Evolutionary conservation across 139 green algal genomes (phyloP), one percentile per base, ranked within the genome.

Genomic region (Volvox reticuliferus): DNA sequence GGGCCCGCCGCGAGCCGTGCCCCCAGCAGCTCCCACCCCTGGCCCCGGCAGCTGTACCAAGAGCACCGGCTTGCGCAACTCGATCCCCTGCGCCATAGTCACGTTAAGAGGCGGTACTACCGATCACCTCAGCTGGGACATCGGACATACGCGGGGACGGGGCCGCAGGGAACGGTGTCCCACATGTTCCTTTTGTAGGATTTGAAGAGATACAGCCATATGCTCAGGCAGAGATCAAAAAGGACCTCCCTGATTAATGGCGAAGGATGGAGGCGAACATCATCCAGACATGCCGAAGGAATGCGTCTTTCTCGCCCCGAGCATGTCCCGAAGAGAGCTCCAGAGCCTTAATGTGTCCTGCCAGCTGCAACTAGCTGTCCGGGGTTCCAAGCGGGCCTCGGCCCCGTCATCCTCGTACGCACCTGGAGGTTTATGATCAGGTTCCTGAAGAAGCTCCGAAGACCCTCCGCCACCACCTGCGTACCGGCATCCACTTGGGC

Each of bases 381-480:
- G 5, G 44, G 5, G 44, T 36, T 22, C 18, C 78, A 16, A 24
- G 78, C 78, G 1, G 28, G 37, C 36, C 78, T 79, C 71, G 22
- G 71, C 21, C 9, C 71, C 21, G 71, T 35, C 71, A 35, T 30
- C 28, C 20, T 6, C 71, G 13, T 61, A 24, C 61, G 1, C 50
- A 91, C 88, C 88, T 91, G 88, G 44, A 92, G 37, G 76, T 93
- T 92, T 17, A 93, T 24, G 63, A 71, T 0, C n/a, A 93, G 76
- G 44, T 44, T 37, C 36, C 61, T 92, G 88, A 93, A 93, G 71
- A 93, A 90, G 28, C 37, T n/a, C 63, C 61, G 62, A 37, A 93
- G 91, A 19, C 86, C 87, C 37, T 90, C 63, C 16, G 20, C 44
- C 61, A 92, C 81, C 44, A 79, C 50, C 88, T 19, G 19, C 2